Conservation (phyloP, 164 flowering plant species). For the Chimonanthus salicifolius region DNA sequence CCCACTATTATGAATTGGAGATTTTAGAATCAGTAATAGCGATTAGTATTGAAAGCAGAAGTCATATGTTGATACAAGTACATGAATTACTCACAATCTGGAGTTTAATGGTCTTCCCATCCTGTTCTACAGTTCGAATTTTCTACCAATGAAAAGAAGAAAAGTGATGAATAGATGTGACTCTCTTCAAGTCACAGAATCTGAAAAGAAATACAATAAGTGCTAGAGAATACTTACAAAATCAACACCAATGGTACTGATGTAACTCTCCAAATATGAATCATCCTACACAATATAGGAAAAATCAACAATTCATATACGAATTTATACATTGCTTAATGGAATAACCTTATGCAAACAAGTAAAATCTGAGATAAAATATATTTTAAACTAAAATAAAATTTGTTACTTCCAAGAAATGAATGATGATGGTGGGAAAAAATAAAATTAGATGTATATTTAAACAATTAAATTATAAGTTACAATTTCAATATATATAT, state of each 20-base stretch:
- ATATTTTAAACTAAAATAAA: too few relatives aligned
- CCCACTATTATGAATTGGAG: constrained; percentile 46
- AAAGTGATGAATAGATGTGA: neutral
- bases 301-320: neutral
- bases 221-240: constrained; percentile 27
- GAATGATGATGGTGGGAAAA: too few relatives aligned
- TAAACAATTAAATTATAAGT: too few relatives aligned
- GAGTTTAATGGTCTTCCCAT: constrained; percentile 41
- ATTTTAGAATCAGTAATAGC: neutral
- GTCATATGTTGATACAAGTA: neutral
- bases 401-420: too few relatives aligned
- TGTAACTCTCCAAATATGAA: constrained; percentile 43
- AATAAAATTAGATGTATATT: too few relatives aligned
- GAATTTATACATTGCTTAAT: neutral
- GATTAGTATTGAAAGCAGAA: neutral
- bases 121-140: constrained; percentile 47
- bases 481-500: too few relatives aligned
- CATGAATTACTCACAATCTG: constrained; percentile 31
- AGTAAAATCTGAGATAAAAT: too few relatives aligned
- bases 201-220: neutral
- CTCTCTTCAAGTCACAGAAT: neutral
- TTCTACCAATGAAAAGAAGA: constrained; percentile 19
- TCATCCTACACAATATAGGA: constrained; percentile 27
- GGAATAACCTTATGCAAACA: neutral
- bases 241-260: constrained; percentile 48